These are phyloP conservation scores for Aspergillus mulundensis DNA, from an alignment of 495 filamentous ascomycete species.

Conservation along the genomic window DNA sequence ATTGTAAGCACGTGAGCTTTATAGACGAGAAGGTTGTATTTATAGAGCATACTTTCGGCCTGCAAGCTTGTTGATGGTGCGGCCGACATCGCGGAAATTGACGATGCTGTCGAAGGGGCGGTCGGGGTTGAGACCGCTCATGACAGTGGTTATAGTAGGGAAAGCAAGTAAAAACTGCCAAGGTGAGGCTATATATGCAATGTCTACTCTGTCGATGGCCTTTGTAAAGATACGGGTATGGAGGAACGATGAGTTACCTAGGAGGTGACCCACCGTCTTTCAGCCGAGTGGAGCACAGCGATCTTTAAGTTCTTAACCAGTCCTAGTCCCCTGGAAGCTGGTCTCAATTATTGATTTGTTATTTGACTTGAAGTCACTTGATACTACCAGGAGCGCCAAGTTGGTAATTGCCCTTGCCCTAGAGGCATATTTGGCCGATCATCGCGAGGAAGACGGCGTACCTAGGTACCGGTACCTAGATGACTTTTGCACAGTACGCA, in stretches of 20 bases:
- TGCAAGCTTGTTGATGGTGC: slow-evolving; percentile 59
- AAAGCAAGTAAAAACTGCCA: neutral
- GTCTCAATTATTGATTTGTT: too few species aligned
- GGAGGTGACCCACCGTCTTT: too few species aligned
- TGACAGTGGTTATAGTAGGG: neutral
- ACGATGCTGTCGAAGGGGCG: slow-evolving; percentile 61
- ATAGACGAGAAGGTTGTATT: neutral
- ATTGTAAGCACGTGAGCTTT: neutral
- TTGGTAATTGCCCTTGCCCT: neutral
- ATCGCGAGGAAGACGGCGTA: neutral
- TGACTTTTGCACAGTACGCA: neutral
- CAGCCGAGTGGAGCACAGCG: too few species aligned
- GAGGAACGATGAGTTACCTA: too few species aligned
- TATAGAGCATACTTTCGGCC: slow-evolving; percentile 46
- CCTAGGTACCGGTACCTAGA: neutral
- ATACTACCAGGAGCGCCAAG: neutral
- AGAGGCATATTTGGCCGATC: neutral
- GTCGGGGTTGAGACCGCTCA: slow-evolving; percentile 17
- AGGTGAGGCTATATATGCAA: too few species aligned
- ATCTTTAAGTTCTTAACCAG: too few species aligned
- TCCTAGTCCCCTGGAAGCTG: too few species aligned
- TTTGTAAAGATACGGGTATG: too few species aligned
- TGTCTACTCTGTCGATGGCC: too few species aligned
- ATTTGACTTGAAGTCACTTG: too few species aligned
- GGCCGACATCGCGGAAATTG: slow-evolving; percentile 85